phyloP scores from a whole-genome alignment of 2,329 filamentous ascomycete species.

The Clonostachys rosea region DNA sequence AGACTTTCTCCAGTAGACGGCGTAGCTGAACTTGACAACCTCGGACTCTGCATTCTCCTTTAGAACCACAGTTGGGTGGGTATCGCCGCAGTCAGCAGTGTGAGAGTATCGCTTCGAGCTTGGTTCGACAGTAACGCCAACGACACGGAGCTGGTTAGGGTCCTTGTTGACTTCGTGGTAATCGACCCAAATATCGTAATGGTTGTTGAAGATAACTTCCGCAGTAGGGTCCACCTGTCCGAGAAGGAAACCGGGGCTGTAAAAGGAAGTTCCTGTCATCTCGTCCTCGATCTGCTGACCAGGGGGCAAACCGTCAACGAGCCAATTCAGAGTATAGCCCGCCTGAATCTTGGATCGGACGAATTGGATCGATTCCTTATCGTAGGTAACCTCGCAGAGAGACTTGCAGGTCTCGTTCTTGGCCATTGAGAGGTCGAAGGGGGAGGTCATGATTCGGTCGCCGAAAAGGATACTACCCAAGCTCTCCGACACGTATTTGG shows the following conservation, averaged over 20 bases:
- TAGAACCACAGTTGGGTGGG: constrained; percentile 56
- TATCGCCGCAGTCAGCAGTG: constrained; percentile 59
- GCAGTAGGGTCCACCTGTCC: constrained; percentile 52
- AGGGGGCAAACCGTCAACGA: constrained; percentile 89
- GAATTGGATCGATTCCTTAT: constrained; percentile 65
- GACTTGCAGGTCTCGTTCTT: constrained; percentile 83
- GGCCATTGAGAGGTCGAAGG: constrained; percentile 83
- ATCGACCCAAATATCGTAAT: constrained; percentile 91
- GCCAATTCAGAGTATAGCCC: constrained; percentile 91
- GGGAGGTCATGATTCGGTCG: constrained; percentile 95
- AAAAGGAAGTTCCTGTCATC: constrained; percentile 73
- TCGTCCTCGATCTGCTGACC: constrained; percentile 78
- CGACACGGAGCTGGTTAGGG: constrained; percentile 73
- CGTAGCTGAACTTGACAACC: constrained; percentile 82
- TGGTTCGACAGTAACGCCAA: constrained; percentile 86
- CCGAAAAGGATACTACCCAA: constrained; percentile 96
- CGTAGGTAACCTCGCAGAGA: constrained; percentile 65
- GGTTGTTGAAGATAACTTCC: constrained; percentile 74
- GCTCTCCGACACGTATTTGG: constrained; percentile 72
- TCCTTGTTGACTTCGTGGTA: constrained; percentile 75
- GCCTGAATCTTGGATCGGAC: constrained; percentile 79
- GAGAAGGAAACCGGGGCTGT: constrained; percentile 86
- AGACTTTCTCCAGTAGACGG: constrained; percentile 83
- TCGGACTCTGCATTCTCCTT: constrained; percentile 45
- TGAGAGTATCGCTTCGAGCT: constrained; percentile 60